Base-by-base conservation (phyloP, 805 yeast species). In the Yarrowia sp. region DNA sequence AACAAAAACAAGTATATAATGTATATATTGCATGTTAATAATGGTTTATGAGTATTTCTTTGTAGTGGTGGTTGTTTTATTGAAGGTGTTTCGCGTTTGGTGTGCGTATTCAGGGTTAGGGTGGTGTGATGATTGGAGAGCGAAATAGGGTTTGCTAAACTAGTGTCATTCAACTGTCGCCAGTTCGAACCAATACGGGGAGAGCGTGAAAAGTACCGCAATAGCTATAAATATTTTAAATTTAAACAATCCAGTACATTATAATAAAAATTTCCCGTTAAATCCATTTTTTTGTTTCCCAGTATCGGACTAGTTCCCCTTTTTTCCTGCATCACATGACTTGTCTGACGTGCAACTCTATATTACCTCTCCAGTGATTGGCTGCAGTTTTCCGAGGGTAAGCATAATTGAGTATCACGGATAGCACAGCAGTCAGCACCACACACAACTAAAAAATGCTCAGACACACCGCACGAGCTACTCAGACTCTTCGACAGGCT, bases 401-500 rank as follows among this genome's bases (percentile, higher is more conserved):
- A 48, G 55, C 55, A 35, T 48, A 48, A 48, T 48, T 33, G 31
- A 33, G 41, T 35, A 48, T 48, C 41, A 31, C 55, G 41, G 43
- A 14, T 14, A 36, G 58, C 43, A 51, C 35, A 51, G 35, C 58
- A 51, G 61, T 39, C 60, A 55, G 61, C 61, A 55, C 47, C 43
- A 39, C 42, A 38, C 38, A 55, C 36, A 53, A 39, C 47, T 22
- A 22, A 39, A 58, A 32, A 58, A 58, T 58, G 64, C 51, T 58
- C 41, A 9, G 64, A 58, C 50, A 58, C 64, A 58, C 64, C 17
- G 64, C 36, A 36, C 51, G 64, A 58, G 51, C 51, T 33, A 35
- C 64, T 4, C 51, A 58, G 51, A 58, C 64, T 36, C 51, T 44
- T 58, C 64, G 64, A 44, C 43, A 33, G 64, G 64, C 64, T 43